Base-by-base conservation (phyloP, 2,329 filamentous ascomycete species). In the Fusarium sp. region DNA sequence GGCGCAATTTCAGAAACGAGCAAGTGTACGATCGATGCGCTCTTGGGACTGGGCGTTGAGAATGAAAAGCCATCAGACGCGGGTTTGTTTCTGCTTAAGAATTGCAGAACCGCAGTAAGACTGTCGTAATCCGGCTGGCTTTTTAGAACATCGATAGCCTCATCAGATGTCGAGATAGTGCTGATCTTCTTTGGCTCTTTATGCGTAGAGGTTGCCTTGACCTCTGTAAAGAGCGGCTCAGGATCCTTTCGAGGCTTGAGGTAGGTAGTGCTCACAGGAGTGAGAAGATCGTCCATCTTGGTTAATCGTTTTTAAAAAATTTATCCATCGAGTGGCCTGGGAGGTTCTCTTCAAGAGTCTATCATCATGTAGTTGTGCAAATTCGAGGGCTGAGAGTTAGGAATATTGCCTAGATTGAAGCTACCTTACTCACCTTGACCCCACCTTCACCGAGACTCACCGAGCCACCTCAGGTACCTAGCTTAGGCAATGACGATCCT, bases 1-100 rank as follows among this genome's bases (percentile, higher is more conserved):
- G 93, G 92, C 9, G 94, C 83, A 26, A 92, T 94, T 33, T 90
- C 88, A 17, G 87, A 90, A 61, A 97, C 89, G 36, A 99, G 81
- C 5, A 88, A 82, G 75, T 94, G 90, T 53, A 95, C 84, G 33
- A 98, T 88, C 72, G 94, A 92, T 21, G 93, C 89, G 58, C 89
- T 88, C 64, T 88, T 81, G 2, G 94, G 90, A 33, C 87, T 87
- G 5, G 93, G 90, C 4, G 61, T 54, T 11, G 73, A 73, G 11
- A 80, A 59, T 17, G 61, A 66, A 53, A 79, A 77, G 7, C 57
- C 43, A 17, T 65, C 62, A 4, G 72, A 39, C 2, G 44, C 47
- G 43, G 61, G 51, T n/a, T 66, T 45, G 36, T 69, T 47, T 19
- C 78, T 72, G 24, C 77, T 73, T 6, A 93, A 80, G 68, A 86